A percentile compares a stretch with the other conserved stretches of the same genome.
Evolutionary conservation across 1,139 yeast genomes (phyloP).

Genomic region (Nematodospora anomalae): DNA sequence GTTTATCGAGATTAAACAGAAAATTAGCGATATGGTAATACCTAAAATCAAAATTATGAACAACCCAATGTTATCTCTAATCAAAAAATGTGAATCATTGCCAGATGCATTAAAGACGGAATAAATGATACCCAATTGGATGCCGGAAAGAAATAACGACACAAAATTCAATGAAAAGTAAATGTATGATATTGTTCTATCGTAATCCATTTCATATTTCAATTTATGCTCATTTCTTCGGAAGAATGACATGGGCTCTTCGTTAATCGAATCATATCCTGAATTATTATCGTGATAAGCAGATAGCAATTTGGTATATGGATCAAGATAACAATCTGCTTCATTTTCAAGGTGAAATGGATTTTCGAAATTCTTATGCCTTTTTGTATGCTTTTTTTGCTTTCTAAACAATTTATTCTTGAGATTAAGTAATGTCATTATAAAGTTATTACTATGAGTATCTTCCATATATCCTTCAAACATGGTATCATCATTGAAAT

Average conservation of each 20-base stretch:
- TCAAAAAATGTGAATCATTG: conserved; percentile 24
- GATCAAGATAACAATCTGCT: conserved; percentile 10
- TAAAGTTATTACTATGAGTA: conserved; percentile 9
- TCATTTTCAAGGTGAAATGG: conserved; percentile 10
- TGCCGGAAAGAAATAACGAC: conserved; percentile 42
- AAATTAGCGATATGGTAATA: conserved; percentile 31
- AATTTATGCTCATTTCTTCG: conserved; percentile 21
- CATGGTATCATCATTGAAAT: conserved; percentile 6
- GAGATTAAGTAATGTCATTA: conserved; percentile 12
- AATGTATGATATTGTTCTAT: conserved; percentile 36
- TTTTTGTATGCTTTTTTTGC: conserved; percentile 3
- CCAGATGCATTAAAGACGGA: conserved; percentile 29
- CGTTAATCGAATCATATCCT: conserved; percentile 35
- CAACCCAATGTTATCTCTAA: conserved; percentile 35
- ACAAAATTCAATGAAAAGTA: conserved; percentile 39
- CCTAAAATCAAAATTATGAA: conserved; percentile 36
- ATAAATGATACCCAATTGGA: conserved; percentile 45
- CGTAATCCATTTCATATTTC: conserved; percentile 36
- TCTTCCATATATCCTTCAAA: conserved; percentile 2
- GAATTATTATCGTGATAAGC: conserved; percentile 10
- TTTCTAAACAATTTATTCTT: conserved; percentile 12
- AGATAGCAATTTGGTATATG: conserved; percentile 14
- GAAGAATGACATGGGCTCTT: conserved; percentile 26
- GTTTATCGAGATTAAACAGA: conserved; percentile 35
- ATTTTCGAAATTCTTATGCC: conserved; percentile 8